Conservation (phyloP, 441 rosid genomes). For the Sinapis alba region DNA sequence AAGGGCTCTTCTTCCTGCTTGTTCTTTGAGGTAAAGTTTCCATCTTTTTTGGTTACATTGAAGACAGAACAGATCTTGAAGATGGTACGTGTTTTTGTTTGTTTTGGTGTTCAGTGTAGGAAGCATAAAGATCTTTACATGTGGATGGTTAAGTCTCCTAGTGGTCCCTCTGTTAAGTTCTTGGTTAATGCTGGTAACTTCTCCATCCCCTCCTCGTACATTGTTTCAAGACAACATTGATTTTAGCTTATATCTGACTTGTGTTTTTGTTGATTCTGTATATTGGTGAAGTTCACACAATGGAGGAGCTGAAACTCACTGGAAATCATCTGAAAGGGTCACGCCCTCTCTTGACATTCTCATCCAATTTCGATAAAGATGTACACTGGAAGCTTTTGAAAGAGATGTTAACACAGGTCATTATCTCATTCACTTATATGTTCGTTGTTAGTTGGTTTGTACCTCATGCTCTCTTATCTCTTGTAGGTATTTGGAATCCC, state of each 20-base stretch:
- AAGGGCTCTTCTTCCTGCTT: conserved; percentile 83
- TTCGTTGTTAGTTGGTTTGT: not conserved
- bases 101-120: conserved; percentile 66
- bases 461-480: not conserved
- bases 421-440: not conserved
- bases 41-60: too few relatives aligned
- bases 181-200: conserved; percentile 45
- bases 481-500: conserved; percentile 86
- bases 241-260: conserved; percentile 8
- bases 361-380: conserved; percentile 79
- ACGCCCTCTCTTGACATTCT: conserved; percentile 82
- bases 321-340: conserved; percentile 95
- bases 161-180: conserved; percentile 94
- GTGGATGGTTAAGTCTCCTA: conserved; percentile 88
- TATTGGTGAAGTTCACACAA: conserved; percentile 68
- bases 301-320: conserved; percentile 97
- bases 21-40: conserved; percentile 75
- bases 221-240: not conserved
- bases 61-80: too few relatives aligned
- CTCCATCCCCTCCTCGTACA: conserved; percentile 1
- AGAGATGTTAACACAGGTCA: conserved; percentile 84
- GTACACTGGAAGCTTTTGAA: conserved; percentile 92
- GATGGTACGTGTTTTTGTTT: not conserved
- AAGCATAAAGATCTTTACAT: conserved; percentile 87
- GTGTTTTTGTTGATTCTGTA: conserved; percentile 16